Base-by-base conservation (phyloP, 2,329 filamentous ascomycete species). In the Fusarium solani-melongenae region DNA sequence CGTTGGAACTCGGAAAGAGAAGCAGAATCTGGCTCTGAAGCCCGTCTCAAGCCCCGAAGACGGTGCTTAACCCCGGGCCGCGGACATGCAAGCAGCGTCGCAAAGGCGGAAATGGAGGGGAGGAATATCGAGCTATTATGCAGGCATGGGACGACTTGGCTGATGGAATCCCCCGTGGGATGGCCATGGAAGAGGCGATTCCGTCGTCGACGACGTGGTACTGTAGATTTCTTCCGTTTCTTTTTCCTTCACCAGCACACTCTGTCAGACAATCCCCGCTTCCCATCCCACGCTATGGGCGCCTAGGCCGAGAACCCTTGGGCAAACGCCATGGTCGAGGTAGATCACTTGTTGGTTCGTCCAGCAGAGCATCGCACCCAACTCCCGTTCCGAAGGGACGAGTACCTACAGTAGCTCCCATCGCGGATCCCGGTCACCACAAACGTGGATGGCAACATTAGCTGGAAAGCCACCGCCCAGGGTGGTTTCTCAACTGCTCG, bases 71-170 rank as follows among this genome's bases (percentile, higher is more conserved):
- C 64, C 46, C 41, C 39, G 44, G 73, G 73, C 33, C 51, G 62
- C 44, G 27, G 36, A 39, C 24, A 70, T 66, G 62, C 60, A 49
- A 46, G 38, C 56, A 60, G 71, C 67, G 71, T 66, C 66, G 27
- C 64, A 74, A 27, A 41, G 36, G 36, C 41, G 44, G 41, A 53
- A 29, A 46, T 46, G 46, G 46, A 31, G 46, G 46, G 46, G 27
- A 63, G 55, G 59, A 24, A 38, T 24, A 69, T 72, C 49, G 17
- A 74, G 55, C 60, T 64, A 72, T 67, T 60, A 73, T 77, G 75
- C 71, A 73, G 49, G 44, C 33, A 72, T 77, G 75, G 66, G 68
- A 77, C 73, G 75, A 77, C 69, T 60, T 49, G 36, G 46, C 39
- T 61, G 41, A 62, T 74, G 61, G 64, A 49, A 72, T 49, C 69